Evolutionary conservation across 2,329 filamentous ascomycete species (phyloP), one percentile per base, ranked within the genome.

Genomic region (Ophiocordyceps camponoti-saundersi): DNA sequence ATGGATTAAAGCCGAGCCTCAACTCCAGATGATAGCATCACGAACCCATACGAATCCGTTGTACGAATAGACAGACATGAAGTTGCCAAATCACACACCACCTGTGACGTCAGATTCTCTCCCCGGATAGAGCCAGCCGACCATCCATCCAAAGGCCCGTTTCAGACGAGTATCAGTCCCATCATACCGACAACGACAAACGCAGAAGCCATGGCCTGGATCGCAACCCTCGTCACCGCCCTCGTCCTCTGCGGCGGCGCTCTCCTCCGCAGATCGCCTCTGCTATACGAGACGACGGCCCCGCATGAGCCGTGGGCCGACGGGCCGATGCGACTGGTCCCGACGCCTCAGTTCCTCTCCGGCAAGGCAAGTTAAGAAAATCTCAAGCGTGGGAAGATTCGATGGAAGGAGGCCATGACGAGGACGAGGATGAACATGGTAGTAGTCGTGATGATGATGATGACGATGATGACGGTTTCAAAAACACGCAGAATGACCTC

Each of bases 271-370:
- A 53, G 61, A 48, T 64, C 64, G 16, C 64, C 64, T 1, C 59
- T 55, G 53, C 54, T 58, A 48, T 62, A 66, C 52, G 53, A 56
- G 26, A 44, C 45, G 29, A 20, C 12, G 36, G 36, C 26, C 3
- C 18, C 56, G n/a, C 55, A 55, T 47, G 50, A 40, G 36, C 36
- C 48, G 29, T 79, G 75, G 75, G 75, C 73, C 2, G 72, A 78
- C 54, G 59, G 62, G 34, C 75, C 75, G 32, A 68, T 78, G 58
- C 65, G 65, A 56, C 63, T 79, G 48, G 65, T 79, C 42, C 59
- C 62, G 3, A 78, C 74, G 47, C 74, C 74, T 18, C 68, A 72
- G 49, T 72, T 65, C 51, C 63, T 66, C 54, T 73, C 70, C 3
- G 67, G 70, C 49, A 72, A 72, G 65, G 71, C 72, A 49, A 47